Base-by-base conservation (phyloP, 495 filamentous ascomycete genomes). In the Trichodelitschia bisporula region DNA sequence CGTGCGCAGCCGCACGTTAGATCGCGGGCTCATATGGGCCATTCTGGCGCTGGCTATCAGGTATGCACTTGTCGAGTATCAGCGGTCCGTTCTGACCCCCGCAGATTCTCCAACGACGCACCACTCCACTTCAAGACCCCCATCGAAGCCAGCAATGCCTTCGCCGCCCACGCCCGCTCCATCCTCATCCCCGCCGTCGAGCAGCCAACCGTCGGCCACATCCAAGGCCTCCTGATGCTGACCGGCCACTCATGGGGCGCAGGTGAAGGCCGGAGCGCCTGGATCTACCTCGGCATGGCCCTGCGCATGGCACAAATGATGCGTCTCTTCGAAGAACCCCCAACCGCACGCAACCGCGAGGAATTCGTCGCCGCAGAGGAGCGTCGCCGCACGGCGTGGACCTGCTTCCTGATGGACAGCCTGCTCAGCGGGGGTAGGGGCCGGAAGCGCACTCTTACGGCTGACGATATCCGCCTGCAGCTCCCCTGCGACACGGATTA, bases 211-310 rank as follows among this genome's bases (percentile, higher is more conserved):
- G 34, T 46, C 28, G 36, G 33, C 24, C 37, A 37, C 30, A 37
- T 46, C 15, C 43, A 46, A 29, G 40, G 40, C 4, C 37, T 46
- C 10, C 29, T 46, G 12, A 46, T 46, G 43, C 19, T 46, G 16
- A 46, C 43, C 4, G 43, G 43, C 19, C 43, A 46, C 25, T 33
- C 39, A 24, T 46, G 43, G 43, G 43, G 43, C 19, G 40, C 43
- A 12, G 43, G 43, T 15, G 41, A 46, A 19, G 43, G 43, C 9
- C 33, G 36, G 16, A 15, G 39, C 19, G 43, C 43, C 9, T 46
- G 43, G 43, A 46, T 46, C 18, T 46, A 43, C 21, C 36, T 46
- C 28, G 43, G 43, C 14, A 43, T 43, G 37, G 43, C 43, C 18
- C 37, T 46, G 14, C 23, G 43, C 5, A 40, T 46, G 37, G 40